Evolutionary conservation across 305 asterid genomes (phyloP).

Genomic region (Andrographis paniculata): DNA sequence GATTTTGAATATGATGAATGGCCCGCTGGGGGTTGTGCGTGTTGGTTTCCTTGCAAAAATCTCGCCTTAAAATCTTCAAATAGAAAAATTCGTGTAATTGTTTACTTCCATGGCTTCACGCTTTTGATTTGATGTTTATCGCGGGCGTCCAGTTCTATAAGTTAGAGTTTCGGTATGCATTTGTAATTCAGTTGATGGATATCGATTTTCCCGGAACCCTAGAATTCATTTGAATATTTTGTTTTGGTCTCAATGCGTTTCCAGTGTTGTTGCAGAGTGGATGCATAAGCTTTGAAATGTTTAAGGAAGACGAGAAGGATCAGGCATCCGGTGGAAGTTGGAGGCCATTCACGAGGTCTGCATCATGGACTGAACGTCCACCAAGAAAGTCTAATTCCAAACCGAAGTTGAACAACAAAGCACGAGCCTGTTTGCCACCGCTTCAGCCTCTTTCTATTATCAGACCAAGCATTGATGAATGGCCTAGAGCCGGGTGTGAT

Average conservation of each 20-base stretch:
- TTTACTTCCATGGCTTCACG: slow-evolving; percentile 4
- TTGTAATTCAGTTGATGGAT: slow-evolving; percentile 6
- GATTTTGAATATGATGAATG: slow-evolving; percentile 13
- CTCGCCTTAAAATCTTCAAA: slow-evolving; percentile 13
- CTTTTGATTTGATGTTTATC: slow-evolving; percentile 12
- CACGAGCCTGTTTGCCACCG: slow-evolving; percentile 86
- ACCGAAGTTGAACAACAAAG: slow-evolving; percentile 86
- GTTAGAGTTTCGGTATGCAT: slow-evolving; percentile 11
- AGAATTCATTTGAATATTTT: slow-evolving; percentile 18
- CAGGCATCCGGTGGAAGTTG: slow-evolving; percentile 38
- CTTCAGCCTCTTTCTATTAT: slow-evolving; percentile 82
- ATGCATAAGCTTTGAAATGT: slow-evolving; percentile 38
- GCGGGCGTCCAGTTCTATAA: slow-evolving; percentile 1
- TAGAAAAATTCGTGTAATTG: slow-evolving; percentile 13
- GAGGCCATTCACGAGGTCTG: slow-evolving; percentile 70
- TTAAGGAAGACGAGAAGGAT: slow-evolving; percentile 63
- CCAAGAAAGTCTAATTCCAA: slow-evolving; percentile 50
- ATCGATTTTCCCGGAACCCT: neutral
- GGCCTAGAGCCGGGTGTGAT: slow-evolving; percentile 93
- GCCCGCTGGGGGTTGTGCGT: slow-evolving; percentile 10
- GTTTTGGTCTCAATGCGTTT: slow-evolving; percentile 19
- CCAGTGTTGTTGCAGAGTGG: slow-evolving; percentile 34
- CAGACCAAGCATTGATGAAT: slow-evolving; percentile 59
- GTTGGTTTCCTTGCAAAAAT: slow-evolving; percentile 14
- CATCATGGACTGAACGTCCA: slow-evolving; percentile 75